Evolutionary conservation across 2,329 filamentous ascomycete species (phyloP), one percentile per base, ranked within the genome.

Genomic region (Pseudocercospora fuligena): DNA sequence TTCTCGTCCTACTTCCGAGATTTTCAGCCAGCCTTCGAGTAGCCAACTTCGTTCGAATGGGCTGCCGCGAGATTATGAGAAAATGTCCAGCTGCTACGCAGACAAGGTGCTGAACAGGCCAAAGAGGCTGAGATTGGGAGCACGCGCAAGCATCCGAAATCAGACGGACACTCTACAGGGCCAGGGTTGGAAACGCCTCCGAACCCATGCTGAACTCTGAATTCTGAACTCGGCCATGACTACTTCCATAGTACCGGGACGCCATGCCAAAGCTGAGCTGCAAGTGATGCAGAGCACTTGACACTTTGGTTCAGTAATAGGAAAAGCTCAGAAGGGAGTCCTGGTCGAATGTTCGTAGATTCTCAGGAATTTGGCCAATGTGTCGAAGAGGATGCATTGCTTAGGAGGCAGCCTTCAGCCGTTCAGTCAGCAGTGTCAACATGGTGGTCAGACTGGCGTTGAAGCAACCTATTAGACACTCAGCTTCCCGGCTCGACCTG

Each of bases 151-250:
- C 51, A 54, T 54, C 51, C 25, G 21, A 29, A 54, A 54, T 54
- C 51, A 54, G 51, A 54, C 21, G 25, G 27, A 56, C 51, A 25
- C 4, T 40, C 36, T 56, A 33, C 25, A n/a, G 27, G 21, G 16
- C 51, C 27, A 27, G 51, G 51, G 16, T 21, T 27, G 23, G 51
- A 56, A 33, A 19, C 25, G 14, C 27, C 23, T 56, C 16, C 7
- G 12, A n/a, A 31, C 27, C 51, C 51, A 56, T 56, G 51, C 51
- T 56, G 51, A 56, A 29, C 25, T 29, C 12, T 54, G 49, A 21
- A 3, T 29, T 16, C 33, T 36, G 12, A 36, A 36, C 3, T 36
- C 12, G 31, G 31, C 31, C 31, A 33, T 23, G 49, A 53, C 43
- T 47, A 7, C 7, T 19, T 21, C 43, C 46, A 49, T 19, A n/a